These are phyloP conservation scores for Scenedesmus sp. DNA, from an alignment of 163 green algal genomes.

Conservation along the genomic window DNA sequence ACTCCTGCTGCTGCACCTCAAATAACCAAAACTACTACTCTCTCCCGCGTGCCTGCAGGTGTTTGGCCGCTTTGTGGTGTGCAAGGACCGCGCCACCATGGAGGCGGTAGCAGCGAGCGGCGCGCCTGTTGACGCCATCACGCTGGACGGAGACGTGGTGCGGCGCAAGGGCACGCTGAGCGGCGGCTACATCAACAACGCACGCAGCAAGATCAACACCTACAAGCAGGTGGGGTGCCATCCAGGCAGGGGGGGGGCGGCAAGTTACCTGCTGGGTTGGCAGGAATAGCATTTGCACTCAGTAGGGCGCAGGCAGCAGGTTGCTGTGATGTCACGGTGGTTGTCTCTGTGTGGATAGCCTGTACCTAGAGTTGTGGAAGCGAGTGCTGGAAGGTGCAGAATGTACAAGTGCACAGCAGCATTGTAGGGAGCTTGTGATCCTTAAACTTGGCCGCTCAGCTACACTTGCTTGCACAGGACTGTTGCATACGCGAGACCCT, in stretches of 20 bases:
- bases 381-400: not conserved
- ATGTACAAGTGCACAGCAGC: too few species aligned
- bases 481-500: too few species aligned
- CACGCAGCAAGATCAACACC: conserved; percentile 57
- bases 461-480: too few species aligned
- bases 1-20: not conserved
- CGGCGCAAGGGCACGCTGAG: conserved; percentile 85
- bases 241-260: too few species aligned
- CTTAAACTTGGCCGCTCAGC: too few species aligned
- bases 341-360: not conserved
- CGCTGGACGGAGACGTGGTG: conserved; percentile 91
- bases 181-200: conserved; percentile 84
- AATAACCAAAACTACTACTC: too few species aligned
- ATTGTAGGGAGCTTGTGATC: too few species aligned
- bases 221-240: conserved; percentile 15
- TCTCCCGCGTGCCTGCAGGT: conserved; percentile 19
- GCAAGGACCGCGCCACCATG: conserved; percentile 60
- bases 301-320: not conserved
- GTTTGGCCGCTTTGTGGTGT: conserved; percentile 67
- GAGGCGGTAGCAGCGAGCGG: conserved; percentile 42
- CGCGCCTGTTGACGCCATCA: conserved; percentile 89
- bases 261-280: not conserved
- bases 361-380: too few species aligned
- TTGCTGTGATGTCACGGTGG: not conserved
- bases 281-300: not conserved